Base-by-base conservation (phyloP, 305 asterid species). In the Fraxinus greggii region DNA sequence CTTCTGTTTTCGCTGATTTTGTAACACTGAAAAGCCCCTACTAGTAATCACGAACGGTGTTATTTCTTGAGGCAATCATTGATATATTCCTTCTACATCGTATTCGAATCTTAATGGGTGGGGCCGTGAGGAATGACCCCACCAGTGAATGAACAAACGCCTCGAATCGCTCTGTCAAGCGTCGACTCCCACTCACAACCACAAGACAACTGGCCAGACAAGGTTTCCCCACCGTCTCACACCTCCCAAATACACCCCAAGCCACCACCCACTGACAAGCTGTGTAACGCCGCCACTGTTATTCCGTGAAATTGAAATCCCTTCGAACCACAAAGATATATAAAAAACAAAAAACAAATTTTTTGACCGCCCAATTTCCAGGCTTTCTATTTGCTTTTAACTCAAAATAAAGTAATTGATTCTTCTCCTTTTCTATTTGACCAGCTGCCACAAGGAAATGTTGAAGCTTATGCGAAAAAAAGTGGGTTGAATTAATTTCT, bases 291-390 rank as follows among this genome's bases (percentile, higher is more conserved):
- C 86, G 88, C 86, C 83, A 17, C 86, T 26, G 88, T 33, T 15
- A 77, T 76, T 56, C 81, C 78, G 36, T 17, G 24, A 29, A 32
- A 12, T 38, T 3, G 42, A 75, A 81, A 79, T 40, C 79, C 72
- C 78, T 7, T 70, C 75, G 78, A 67, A 3, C n/a, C 17, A 76
- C 31, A 48, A 36, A 78, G 70, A 38, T 26, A 65, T 40, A 33
- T 19, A 31, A 42, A 51, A 79, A 78, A 87, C 80, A 82, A 80
- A 84, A 85, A 82, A 42, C 45, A 86, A 88, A 86, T 87, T 84
- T 82, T 72, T 85, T 86, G 88, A 88, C 87, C 85, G 73, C 75
- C 78, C 88, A 83, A 74, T 82, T 86, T 86, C 88, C 88, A 87
- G 82, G 88, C 90, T 86, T 84, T 78, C 84, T 75, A 42, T 80